Base-by-base conservation (phyloP, 2,329 filamentous ascomycete genomes). In the Pyrenophora seminiperda region DNA sequence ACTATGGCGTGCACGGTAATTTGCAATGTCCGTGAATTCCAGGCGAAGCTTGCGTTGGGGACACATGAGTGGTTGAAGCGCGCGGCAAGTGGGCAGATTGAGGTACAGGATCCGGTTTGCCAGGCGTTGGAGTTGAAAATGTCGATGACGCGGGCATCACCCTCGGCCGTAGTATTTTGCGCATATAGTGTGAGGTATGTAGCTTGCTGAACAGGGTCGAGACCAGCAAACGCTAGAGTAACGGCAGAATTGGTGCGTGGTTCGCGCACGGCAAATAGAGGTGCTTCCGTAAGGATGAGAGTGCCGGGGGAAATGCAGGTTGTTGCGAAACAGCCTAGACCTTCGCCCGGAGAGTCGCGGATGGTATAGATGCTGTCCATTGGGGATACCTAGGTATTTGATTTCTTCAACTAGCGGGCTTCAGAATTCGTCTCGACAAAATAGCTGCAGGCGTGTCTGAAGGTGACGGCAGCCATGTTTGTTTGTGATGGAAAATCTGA, bases 241-340 rank as follows among this genome's bases (percentile, higher is more conserved):
- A 62, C 59, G 22, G 55, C 34, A 7, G 37, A 31, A 42, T 56
- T 61, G 41, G 43, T 51, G 7, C 69, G 68, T 3, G 61, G 59
- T 18, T 65, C 65, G 13, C 58, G 44, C 15, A 68, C 50, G 41
- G 66, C 54, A 54, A 76, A 61, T 13, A 74, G 58, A 2, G 73
- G 71, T 5, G 51, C 43, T 55, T 76, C 73, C 41, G 58, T 49
- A n/a, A 76, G 61, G 31, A 76, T 66, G 37, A 61, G 62, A 5
- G 70, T 68, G n/a, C 73, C 71, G 10, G 51, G 47, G 6, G 55
- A 52, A 15, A 76, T 72, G 15, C 27, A 15, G 1, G 47, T 36
- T 0, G 51, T 61, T 1, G 74, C 72, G 47, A 75, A 71, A 11
- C 71, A 61, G 20, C 74, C 75, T 15, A 74, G 56, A 13, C 74